These are phyloP conservation scores for Sphaerulina musiva DNA, from an alignment of 2,329 filamentous ascomycete species.

Conservation along the genomic window DNA sequence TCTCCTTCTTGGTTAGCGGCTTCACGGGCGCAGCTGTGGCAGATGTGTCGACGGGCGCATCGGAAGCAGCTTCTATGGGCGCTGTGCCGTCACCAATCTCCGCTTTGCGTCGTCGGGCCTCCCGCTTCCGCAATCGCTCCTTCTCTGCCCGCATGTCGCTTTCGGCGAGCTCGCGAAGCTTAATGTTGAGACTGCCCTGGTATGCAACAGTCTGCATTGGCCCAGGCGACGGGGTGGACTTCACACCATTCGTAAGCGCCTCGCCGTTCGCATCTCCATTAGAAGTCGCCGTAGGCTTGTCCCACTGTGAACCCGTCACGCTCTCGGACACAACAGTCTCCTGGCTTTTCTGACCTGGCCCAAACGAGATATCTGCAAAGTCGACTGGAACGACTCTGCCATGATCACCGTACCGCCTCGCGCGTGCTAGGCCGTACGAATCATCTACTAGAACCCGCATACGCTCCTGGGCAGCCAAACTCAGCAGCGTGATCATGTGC, in stretches of 20 bases:
- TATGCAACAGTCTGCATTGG: constrained; percentile 41
- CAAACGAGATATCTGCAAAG: constrained; percentile 63
- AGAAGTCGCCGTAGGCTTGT: constrained; percentile 18
- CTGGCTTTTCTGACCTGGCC: constrained; percentile 38
- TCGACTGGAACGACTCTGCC: constrained; percentile 70
- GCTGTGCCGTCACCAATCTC: constrained; percentile 20
- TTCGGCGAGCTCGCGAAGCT: constrained; percentile 57
- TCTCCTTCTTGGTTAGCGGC: constrained; percentile 72
- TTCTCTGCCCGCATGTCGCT: constrained; percentile 68
- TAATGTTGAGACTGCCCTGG: constrained; percentile 41
- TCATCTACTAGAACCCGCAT: constrained; percentile 72
- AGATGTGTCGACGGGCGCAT: constrained; percentile 29
- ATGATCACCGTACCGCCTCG: constrained; percentile 70
- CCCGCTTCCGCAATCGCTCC: constrained; percentile 45
- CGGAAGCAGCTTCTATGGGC: constrained; percentile 25
- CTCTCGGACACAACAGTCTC: constrained; percentile 36
- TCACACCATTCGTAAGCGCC: constrained; percentile 17
- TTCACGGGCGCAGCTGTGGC: constrained; percentile 50
- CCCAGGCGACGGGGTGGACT: constrained; percentile 31
- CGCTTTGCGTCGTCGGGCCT: constrained; percentile 35
- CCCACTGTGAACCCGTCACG: constrained; percentile 31
- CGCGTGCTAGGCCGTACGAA: constrained; percentile 61
- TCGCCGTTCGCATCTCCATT: constrained; percentile 18
- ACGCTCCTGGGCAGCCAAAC: constrained; percentile 74
- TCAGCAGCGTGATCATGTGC: constrained; percentile 76